Evolutionary conservation across 345 rosid genomes (phyloP), one percentile per base, ranked within the genome.

Genomic region (Aquilaria sinensis): DNA sequence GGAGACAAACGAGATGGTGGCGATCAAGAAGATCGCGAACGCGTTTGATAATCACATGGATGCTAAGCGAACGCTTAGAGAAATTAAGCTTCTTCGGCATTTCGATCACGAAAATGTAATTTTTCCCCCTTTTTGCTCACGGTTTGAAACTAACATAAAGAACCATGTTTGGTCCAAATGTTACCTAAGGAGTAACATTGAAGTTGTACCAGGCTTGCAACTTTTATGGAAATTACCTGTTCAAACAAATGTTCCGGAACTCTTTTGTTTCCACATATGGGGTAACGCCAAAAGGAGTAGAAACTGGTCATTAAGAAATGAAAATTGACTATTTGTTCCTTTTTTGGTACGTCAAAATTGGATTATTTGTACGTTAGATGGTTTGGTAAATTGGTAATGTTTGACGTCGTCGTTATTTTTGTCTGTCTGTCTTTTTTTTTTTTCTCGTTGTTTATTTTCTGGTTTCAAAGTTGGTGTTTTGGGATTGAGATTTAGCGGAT

Each of bases 1-100:
- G 72, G 97, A 85, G 85, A 89, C 97, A 70, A 87, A 89, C 52
- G 97, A 95, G 84, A 72, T 83, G 72, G 90, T 89, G n/a, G 99
- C 99, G 66, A 72, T 94, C 52, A 94, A 94, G 96, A 94, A 94
- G 83, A 94, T 94, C 37, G 93, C 97, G 0, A 85, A 85, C 69
- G 97, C 97, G 49, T 91, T 95, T 58, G 99, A 95, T 68, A 95
- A 89, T 55, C 81, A 85, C 69, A 91, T 89, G 97, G 99, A 95
- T 52, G 92, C 97, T 29, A 91, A 95, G 74, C 99, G 99, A 10
- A 91, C 99, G 53, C 99, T 91, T 70, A 93, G 97, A 12, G 99
- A 95, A 76, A 95, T 91, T 55, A 95, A 89, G 81, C 91, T 95
- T 53, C 88, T 95, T 65, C 96, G 88, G 33, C 99, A 95, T 74